Base-by-base conservation (phyloP, 2,329 filamentous ascomycete species). In the Phialophora chinensis region DNA sequence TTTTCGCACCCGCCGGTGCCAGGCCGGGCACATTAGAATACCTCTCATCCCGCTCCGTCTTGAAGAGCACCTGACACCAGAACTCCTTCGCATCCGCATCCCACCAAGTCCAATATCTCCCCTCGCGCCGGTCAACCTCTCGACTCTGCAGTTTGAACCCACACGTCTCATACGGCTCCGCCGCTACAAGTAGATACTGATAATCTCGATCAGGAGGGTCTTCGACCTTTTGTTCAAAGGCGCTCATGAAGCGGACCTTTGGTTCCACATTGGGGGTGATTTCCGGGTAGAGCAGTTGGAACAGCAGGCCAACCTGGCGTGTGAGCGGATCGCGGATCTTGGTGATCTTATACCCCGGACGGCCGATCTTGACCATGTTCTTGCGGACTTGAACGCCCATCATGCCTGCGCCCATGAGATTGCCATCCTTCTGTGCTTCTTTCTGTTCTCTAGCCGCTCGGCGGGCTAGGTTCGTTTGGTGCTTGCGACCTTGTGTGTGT, bases 101-200 rank as follows among this genome's bases (percentile, higher is more conserved):
- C 84, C 93, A 99, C 89, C 93, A 98, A 62, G 88, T 90, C 86
- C 94, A 99, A 79, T 93, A 95, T 74, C 90, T 87, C 65, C 91
- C 93, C 72, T 96, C 93, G 27, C 91, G 86, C 74, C 93, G 87
- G 81, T 99, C 95, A 66, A 99, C 88, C 83, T 98, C 95, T 66
- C 92, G 85, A 4, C 93, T 92, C 78, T 97, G 95, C 63, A 99
- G 84, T 84, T 99, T 99, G 79, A 99, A 98, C 4, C 88, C 92
- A 78, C 94, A 96, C 1, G 93, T 98, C 87, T 99, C 94, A 81
- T 99, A 99, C 11, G 95, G 95, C 82, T 99, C 95, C 11, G 94
- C 95, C 0, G 95, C 94, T 11, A 99, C 91, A 60, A 98, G 85
- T 72, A 99, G 84, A 77, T 98, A 99, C 85, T 99, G 95, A 77